Evolutionary conservation across 2,329 filamentous ascomycete species (phyloP).

Genomic region (Penicillium sp.): DNA sequence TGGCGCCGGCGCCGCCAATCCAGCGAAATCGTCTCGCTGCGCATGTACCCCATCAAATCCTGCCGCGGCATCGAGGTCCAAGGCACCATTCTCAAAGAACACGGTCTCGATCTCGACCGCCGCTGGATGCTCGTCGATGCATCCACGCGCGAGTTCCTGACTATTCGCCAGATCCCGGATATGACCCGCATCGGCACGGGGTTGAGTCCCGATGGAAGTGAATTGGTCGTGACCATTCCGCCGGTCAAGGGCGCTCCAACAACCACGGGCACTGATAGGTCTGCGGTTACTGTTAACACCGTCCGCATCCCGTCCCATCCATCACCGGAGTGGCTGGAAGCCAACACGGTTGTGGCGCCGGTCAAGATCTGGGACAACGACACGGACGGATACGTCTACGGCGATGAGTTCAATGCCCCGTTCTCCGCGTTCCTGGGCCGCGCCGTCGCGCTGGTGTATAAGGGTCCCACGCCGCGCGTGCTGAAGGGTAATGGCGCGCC

Average conservation of each 20-base stretch:
- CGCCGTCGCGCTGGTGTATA: slow-evolving; percentile 61
- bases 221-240: slow-evolving; percentile 49
- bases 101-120: slow-evolving; percentile 63
- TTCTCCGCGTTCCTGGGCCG: slow-evolving; percentile 61
- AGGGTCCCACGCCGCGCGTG: slow-evolving; percentile 60
- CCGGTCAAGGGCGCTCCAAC: neutral
- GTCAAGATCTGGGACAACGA: slow-evolving; percentile 62
- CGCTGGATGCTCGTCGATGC: slow-evolving; percentile 68
- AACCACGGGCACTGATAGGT: neutral
- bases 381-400: slow-evolving; percentile 61
- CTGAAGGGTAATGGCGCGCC: slow-evolving; percentile 59
- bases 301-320: slow-evolving; percentile 61
- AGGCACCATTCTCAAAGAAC: slow-evolving; percentile 54
- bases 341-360: slow-evolving; percentile 52
- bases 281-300: slow-evolving; percentile 11
- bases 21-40: slow-evolving; percentile 45
- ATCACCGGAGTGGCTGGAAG: slow-evolving; percentile 53
- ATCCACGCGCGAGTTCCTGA: slow-evolving; percentile 58
- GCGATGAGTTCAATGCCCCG: slow-evolving; percentile 51
- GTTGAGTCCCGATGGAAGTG: slow-evolving; percentile 48
- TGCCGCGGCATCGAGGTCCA: slow-evolving; percentile 63
- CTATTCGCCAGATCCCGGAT: slow-evolving; percentile 61
- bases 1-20: slow-evolving; percentile 15
- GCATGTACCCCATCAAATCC: slow-evolving; percentile 67
- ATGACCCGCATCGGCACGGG: slow-evolving; percentile 66